Evolutionary conservation across 148 eudicot genomes (phyloP).

Genomic region (Rhododendron molle): DNA sequence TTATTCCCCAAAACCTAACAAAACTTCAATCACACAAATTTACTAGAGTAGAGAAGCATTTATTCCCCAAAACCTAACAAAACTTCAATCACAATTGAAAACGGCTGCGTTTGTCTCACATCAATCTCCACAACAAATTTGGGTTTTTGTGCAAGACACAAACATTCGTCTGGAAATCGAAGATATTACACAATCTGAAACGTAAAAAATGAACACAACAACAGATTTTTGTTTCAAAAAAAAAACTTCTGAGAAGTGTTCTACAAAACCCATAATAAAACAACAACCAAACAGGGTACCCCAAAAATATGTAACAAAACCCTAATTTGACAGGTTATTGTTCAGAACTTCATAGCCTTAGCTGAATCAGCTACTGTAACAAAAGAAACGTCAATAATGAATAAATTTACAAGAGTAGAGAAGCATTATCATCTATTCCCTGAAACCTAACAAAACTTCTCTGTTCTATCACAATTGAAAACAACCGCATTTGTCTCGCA

Average conservation of each 20-base stretch:
- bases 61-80: not conserved
- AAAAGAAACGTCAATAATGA: not conserved
- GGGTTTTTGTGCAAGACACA: not conserved
- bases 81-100: not conserved
- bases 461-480: not conserved
- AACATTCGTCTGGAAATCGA: not conserved
- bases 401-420: not conserved
- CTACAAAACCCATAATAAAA: too few relatives aligned
- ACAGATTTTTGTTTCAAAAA: not conserved
- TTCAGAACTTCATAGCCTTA: too few relatives aligned
- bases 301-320: too few relatives aligned
- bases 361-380: too few relatives aligned
- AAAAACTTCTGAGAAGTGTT: too few relatives aligned
- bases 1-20: not conserved
- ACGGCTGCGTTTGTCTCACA: not conserved
- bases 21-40: not conserved
- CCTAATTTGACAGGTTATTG: too few relatives aligned
- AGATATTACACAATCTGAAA: not conserved
- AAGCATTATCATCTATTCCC: not conserved
- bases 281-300: too few relatives aligned
- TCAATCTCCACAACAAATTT: not conserved
- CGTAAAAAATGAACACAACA: not conserved
- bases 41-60: not conserved
- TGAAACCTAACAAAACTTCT: not conserved
- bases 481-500: not conserved